These are phyloP conservation scores for Cronartium quercuum DNA, from an alignment of 1,284 basidiomycete species.

Conservation along the genomic window DNA sequence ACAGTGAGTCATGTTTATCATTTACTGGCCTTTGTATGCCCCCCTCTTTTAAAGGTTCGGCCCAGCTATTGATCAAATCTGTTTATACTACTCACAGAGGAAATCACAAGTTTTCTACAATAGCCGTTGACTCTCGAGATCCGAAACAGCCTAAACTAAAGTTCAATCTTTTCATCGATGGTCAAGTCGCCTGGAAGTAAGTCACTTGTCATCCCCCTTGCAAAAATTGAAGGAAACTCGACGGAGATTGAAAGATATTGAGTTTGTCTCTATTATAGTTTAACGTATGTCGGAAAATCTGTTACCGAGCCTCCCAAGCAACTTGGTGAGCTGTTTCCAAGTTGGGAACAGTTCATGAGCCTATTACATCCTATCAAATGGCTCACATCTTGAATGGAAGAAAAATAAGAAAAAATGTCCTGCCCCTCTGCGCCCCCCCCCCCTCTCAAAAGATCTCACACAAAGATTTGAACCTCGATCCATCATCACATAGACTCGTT, in stretches of 20 bases:
- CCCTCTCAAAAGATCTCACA: neutral
- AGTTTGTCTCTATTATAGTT: neutral
- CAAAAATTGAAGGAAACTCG: neutral
- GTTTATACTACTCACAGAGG: conserved; percentile 37
- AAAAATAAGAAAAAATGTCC: too few species aligned
- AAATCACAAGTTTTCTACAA: conserved; percentile 55
- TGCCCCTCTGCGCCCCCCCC: neutral
- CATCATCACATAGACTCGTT: neutral
- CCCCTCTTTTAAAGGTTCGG: conserved; percentile 57
- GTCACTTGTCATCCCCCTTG: conserved; percentile 46
- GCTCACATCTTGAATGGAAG: conserved; percentile 1
- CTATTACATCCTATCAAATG: conserved; percentile 27
- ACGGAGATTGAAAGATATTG: neutral
- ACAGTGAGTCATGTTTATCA: neutral
- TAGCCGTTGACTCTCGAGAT: conserved; percentile 67
- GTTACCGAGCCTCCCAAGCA: conserved; percentile 29
- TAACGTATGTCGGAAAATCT: conserved; percentile 29
- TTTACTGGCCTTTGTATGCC: neutral
- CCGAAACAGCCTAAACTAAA: conserved; percentile 55
- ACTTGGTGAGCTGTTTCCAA: conserved; percentile 27
- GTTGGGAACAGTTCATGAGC: conserved; percentile 29
- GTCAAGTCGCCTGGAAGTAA: conserved; percentile 58
- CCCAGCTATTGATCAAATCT: conserved; percentile 55
- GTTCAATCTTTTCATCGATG: conserved; percentile 57
- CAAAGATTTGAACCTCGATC: neutral